A percentile compares a stretch with the other conserved stretches of the same genome.
phyloP scores from a whole-genome alignment of 2,329 filamentous ascomycete genomes.

The Fusarium secorum region DNA sequence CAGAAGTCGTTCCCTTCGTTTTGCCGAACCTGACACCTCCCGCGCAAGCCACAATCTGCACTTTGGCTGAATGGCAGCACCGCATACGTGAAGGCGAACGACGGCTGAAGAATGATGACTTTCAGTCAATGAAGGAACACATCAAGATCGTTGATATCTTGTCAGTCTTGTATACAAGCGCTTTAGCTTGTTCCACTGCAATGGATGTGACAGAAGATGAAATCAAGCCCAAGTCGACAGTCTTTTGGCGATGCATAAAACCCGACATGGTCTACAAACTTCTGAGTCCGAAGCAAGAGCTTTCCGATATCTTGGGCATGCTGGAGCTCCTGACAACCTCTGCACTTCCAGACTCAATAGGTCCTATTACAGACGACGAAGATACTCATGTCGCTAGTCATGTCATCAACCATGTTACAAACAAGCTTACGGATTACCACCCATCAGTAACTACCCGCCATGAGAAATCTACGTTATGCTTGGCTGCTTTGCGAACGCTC shows the following conservation, averaged over 20 bases:
- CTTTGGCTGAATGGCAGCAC: constrained; percentile 66
- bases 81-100: constrained; percentile 58
- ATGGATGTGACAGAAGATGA: constrained; percentile 44
- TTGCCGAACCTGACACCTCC: constrained; percentile 64
- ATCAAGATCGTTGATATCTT: constrained; percentile 71
- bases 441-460: constrained; percentile 47
- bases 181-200: constrained; percentile 64
- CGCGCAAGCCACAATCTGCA: constrained; percentile 66
- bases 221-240: constrained; percentile 43
- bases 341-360: constrained; percentile 68
- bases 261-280: constrained; percentile 72
- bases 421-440: constrained; percentile 66
- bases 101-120: constrained; percentile 50
- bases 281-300: constrained; percentile 71
- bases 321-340: constrained; percentile 73
- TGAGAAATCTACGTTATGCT: constrained; percentile 53
- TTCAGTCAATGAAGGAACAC: constrained; percentile 54
- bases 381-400: constrained; percentile 54
- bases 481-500: constrained; percentile 61
- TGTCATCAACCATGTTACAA: constrained; percentile 69
- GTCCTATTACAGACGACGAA: constrained; percentile 63
- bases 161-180: constrained; percentile 70
- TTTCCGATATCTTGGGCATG: constrained; percentile 69
- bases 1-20: constrained; percentile 65
- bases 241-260: constrained; percentile 74